Evolutionary conservation across 345 rosid genomes (phyloP).

Genomic region (rapeseed (Brassica napus)): Da-Ae NC_063452.1:60335001-60335500

Average conservation of each 20-base stretch:
- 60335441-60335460: background rate
- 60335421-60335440: slow-evolving; percentile 42
- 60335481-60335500: background rate
- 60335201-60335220: background rate
- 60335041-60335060: no score
- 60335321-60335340: background rate
- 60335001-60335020: background rate
- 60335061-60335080: background rate
- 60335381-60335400: slow-evolving; percentile 18
- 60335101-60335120: background rate
- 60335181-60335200: slow-evolving; percentile 17
- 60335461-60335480: background rate
- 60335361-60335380: background rate
- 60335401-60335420: slow-evolving; percentile 48
- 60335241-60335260: background rate
- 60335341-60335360: background rate
- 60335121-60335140: background rate
- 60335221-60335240: background rate
- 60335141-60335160: background rate
- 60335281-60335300: background rate
- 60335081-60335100: background rate
- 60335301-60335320: background rate
- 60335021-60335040: no score
- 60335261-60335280: background rate
- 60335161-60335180: slow-evolving; percentile 2